Base-by-base conservation (phyloP, 2,329 filamentous ascomycete genomes). In the Coleophoma crateriformis region DNA sequence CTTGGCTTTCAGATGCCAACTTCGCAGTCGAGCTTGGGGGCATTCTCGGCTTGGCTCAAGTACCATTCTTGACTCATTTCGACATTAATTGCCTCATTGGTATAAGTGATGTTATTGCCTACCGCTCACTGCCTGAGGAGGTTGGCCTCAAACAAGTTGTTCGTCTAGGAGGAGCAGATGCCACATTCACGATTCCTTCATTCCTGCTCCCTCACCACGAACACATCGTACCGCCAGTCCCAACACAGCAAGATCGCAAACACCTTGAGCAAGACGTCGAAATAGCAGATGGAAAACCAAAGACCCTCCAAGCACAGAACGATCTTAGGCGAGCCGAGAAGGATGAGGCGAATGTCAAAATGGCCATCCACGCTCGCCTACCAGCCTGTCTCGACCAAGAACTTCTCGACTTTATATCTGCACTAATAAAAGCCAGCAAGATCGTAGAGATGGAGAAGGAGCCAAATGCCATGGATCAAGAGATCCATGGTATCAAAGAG, bases 391-490 rank as follows among this genome's bases (percentile, higher is more conserved):
- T 79, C 51, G 69, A 77, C 50, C 75, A 78, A 52, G 69, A 71
- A 17, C 64, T 79, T 4, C 70, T 80, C 46, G 72, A 77, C 55
- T 79, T 78, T 59, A 64, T 73, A n/a, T 75, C 76, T 1, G 75
- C 76, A 1, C 64, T 78, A 1, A 70, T 78, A n/a, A 80, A 79
- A 57, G 76, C 76, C 0, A 78, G 71, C n/a, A 79, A 79, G 53
- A 68, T 79, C 35, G 75, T 78, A 42, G 76, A 79, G 55, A 63
- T 73, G 22, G 75, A 78, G 55, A 76, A 72, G 50, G 69, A 70
- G 17, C 63, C 51, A 2, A 57, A 55, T 12, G 53, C 46, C 12
- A 54, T 64, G 50, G 58, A 66, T 47, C 52, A 60, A 40, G 60
- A 58, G 52, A 56, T 58, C 54, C 45, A 61, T 57, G 63, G 51